These are phyloP conservation scores for Candida succiphila DNA, from an alignment of 805 yeast species.

Conservation along the genomic window DNA sequence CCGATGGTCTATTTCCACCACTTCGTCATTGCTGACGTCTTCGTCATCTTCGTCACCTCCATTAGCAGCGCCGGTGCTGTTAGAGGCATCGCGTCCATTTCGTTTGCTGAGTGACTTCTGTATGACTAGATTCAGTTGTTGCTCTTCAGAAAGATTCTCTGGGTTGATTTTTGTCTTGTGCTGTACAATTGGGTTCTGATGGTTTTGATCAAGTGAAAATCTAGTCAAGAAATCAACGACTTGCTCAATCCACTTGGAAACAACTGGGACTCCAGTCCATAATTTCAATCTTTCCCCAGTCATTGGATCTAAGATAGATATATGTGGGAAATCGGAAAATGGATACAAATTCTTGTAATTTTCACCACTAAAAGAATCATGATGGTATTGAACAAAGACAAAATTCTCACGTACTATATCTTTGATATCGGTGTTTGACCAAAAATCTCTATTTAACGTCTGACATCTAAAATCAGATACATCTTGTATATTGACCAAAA, in stretches of 20 bases:
- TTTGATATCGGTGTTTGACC: conserved; percentile 67
- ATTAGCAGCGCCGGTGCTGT: conserved; percentile 12
- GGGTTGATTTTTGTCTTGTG: conserved; percentile 56
- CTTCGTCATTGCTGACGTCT: conserved; percentile 5
- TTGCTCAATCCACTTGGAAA: conserved; percentile 53
- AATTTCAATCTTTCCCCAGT: conserved; percentile 82
- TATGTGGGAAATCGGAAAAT: conserved; percentile 67
- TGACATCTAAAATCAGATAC: conserved; percentile 80
- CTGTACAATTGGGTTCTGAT: conserved; percentile 54
- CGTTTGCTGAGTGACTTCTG: conserved; percentile 40
- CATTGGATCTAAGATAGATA: conserved; percentile 86
- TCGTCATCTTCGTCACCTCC: conserved; percentile 10
- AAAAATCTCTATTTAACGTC: conserved; percentile 83
- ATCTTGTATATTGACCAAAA: conserved; percentile 83
- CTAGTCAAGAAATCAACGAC: conserved; percentile 57
- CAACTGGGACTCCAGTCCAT: conserved; percentile 67
- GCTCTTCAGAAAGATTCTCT: conserved; percentile 65
- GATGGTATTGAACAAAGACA: conserved; percentile 77
- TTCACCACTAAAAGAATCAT: conserved; percentile 66
- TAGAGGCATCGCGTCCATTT: conserved; percentile 17
- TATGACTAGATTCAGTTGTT: conserved; percentile 71
- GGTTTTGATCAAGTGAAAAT: conserved; percentile 55
- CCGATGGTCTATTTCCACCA: conserved; percentile 5
- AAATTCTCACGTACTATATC: conserved; percentile 56
- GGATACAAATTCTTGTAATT: conserved; percentile 67